These are phyloP conservation scores for Auxenochlorella pyrenoidosa DNA, from an alignment of 139 green algal species.

Conservation along the genomic window DNA sequence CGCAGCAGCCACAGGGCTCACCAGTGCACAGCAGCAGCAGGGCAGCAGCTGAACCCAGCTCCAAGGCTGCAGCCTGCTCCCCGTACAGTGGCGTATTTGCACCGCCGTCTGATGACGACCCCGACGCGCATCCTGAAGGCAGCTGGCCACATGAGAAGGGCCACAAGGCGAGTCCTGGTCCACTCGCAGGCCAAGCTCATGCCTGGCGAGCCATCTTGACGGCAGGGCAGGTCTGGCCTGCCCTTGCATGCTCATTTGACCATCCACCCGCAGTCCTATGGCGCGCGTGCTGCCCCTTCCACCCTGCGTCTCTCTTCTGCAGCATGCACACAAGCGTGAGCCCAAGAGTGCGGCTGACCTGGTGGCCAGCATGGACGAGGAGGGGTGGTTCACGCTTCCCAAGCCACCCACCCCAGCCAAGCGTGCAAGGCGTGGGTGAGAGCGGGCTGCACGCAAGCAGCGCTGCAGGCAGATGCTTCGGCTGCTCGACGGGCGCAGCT, in stretches of 20 bases:
- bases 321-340: neutral
- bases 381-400: neutral
- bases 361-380: neutral
- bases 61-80: too few species aligned
- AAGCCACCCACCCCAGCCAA: neutral
- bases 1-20: too few species aligned
- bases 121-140: neutral
- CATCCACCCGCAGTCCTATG: too few species aligned
- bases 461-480: too few species aligned
- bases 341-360: neutral
- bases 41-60: too few species aligned
- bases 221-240: too few species aligned
- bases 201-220: too few species aligned
- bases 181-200: neutral
- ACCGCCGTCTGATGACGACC: neutral
- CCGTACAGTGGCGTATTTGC: neutral
- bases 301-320: neutral
- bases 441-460: neutral
- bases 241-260: neutral
- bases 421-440: neutral
- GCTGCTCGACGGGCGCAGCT: too few species aligned
- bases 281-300: too few species aligned
- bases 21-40: too few species aligned
- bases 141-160: neutral
- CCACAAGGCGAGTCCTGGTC: neutral